Evolutionary conservation across 2,329 filamentous ascomycete genomes (phyloP), one percentile per base, ranked within the genome.

Genomic region (Proliferodiscus dingleyae): DNA sequence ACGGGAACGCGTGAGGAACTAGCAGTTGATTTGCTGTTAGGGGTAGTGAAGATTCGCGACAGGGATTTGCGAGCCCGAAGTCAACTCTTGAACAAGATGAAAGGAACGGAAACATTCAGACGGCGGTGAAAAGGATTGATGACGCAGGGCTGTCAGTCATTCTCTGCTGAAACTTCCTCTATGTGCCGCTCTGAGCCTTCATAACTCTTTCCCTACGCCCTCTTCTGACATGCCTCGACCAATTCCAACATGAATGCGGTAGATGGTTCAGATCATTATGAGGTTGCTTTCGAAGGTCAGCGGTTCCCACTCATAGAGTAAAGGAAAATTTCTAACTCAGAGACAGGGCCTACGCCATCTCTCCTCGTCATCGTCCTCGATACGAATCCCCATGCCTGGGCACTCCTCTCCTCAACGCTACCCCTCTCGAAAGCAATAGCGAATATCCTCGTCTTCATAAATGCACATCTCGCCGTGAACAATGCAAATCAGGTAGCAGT

Each of bases 311-410:
- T 11, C 2, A 21, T 38, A 16, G 2, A 34, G 34, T 46, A 52
- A 24, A 19, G 15, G 11, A 3, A 22, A 36, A 15, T 18, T 37
- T 36, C 50, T 55, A 47, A 57, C 44, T 44, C 18, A 42, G 41
- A 7, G 33, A 23, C 34, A 65, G 75, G 73, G 45, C 77, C 80
- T 52, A 71, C 77, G 4, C 88, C 93, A 1, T 95, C 91, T 11
- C 82, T 98, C 28, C 81, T 96, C 42, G 85, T 89, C 56, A 83
- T 98, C 60, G 77, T 98, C 61, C 78, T 98, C 70, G 93, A 98
- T 71, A 96, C 91, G 21, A 98, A 98, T 65, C 93, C 93, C 2
- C 86, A 90, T 58, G 90, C 93, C 58, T 95, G 93, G 93, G 82
- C 87, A 5, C 75, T 87, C 49, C 78, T 97, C 36, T 74, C 83